Evolutionary conservation across 129 eudicot genomes (phyloP), one percentile per base, ranked within the genome.

Genomic region (Gnaphalium uliginosum): DNA sequence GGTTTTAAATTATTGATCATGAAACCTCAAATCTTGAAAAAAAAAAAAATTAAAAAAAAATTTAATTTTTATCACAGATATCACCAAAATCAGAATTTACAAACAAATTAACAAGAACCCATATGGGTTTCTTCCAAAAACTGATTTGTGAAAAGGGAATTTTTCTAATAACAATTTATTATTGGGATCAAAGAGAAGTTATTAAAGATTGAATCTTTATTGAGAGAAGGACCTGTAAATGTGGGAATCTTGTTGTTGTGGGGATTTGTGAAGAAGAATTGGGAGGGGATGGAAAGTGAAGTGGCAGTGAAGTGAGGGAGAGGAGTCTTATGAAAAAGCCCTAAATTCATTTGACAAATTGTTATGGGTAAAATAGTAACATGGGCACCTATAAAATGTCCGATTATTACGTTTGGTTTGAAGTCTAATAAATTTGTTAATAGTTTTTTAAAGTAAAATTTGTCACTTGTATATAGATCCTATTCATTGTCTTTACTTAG

Each of bases 281-380:
- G 83, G n/a, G 59, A 46, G 26, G 71, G 43, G 73, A 63, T 35
- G 1, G 29, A 62, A 59, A 11, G 25, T 60, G 71, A 46, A 81
- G 32, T 66, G 81, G 57, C 74, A 11, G 17, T 60, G 71, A 46
- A 78, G 25, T 66, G 85, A 63, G 77, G 79, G 29, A 67, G 76
- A 60, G 50, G 76, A 21, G 60, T 69, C 14, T 79, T 72, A 3
- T 56, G 79, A 19, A 58, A 57, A 59, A 76, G 66, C 81, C 85
- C 81, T 76, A 82, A 78, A 67, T 76, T 86, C 89, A 85, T 85
- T 37, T 72, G 71, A 46, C 64, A 71, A 65, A 71, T 64, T 71
- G 57, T 15, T 60, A 22, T 14, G 37, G 43, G 24, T 14, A 30
- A 59, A 61, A 2, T 35, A 29, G 32, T 29, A 29, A 21, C 15